Evolutionary conservation across 2,329 filamentous ascomycete species (phyloP), one percentile per base, ranked within the genome.

Genomic region (Ophiocordyceps camponoti-leonardi): DNA sequence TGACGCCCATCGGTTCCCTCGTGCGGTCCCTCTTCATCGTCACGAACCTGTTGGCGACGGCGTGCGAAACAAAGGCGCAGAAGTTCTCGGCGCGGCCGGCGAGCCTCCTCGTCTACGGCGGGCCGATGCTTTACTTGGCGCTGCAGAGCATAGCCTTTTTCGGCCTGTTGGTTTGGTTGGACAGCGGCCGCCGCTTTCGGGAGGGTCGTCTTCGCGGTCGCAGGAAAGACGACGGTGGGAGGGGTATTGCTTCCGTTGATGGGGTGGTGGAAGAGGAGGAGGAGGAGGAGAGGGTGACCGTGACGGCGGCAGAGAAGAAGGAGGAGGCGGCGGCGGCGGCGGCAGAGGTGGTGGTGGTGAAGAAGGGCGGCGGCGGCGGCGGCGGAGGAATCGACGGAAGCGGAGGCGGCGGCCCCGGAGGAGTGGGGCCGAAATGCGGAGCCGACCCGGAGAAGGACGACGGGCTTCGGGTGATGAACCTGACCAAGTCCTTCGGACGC

Each of bases 61-160:
- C 86, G 2, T 95, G 88, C 58, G 71, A 75, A 30, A 8, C 23
- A 26, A 8, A 26, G 8, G 79, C 73, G 23, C 67, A 75, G 19
- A 49, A 68, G n/a, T 62, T 87, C 19, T 76, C 79, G 1, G 66
- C 69, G 1, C 81, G 85, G 51, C 84, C 87, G 0, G 82, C 77
- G 7, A 76, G 72, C 4, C 76, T 94, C 30, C 70, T 72, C 1
- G 73, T 81, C 26, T 95, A 87, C 53, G 88, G 88, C 28, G 85
- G 84, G 0, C 86, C 86, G 0, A 90, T 94, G 33, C 61, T 92
- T 0, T 94, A 93, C 58, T 73, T 94, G 2, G 72, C 86, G 44
- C 43, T 87, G 0, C 88, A 95, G 57, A 76, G 77, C 0, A 59
- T 85, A 22, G 48, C 85, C 16, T 67, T 92, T 1, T 87, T 93